Percentiles rank a stretch among this genome's conserved stretches.
These are phyloP conservation scores for Tuber borchii DNA, from an alignment of 495 filamentous ascomycete genomes.

Conservation along the genomic window DNA sequence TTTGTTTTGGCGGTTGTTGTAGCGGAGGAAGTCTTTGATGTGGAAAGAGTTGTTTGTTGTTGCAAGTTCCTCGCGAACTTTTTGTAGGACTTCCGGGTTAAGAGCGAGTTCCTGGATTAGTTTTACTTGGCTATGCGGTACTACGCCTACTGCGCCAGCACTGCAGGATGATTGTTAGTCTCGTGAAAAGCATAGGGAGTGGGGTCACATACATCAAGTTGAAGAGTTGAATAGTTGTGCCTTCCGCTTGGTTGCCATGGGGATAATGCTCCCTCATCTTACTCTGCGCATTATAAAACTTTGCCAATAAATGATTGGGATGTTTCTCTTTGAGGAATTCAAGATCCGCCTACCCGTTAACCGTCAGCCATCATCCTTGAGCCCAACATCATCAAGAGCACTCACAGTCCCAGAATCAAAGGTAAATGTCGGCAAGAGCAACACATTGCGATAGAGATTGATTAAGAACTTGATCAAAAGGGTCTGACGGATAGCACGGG, in stretches of 20 bases:
- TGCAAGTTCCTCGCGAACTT: conserved; percentile 30
- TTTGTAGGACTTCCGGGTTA: conserved; percentile 25
- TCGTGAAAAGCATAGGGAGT: not conserved
- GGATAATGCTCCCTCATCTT: conserved; percentile 32
- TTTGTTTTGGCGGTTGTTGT: conserved; percentile 17
- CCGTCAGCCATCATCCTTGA: not conserved
- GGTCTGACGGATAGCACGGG: conserved; percentile 29
- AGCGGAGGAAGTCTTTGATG: conserved; percentile 22
- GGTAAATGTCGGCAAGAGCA: not conserved
- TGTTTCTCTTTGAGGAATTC: conserved; percentile 21
- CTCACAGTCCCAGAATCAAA: not conserved
- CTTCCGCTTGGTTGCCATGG: conserved; percentile 23
- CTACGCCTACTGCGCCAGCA: conserved; percentile 31
- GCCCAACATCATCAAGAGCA: not conserved
- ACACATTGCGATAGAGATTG: conserved; percentile 26
- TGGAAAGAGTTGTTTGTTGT: conserved; percentile 14
- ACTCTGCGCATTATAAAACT: conserved; percentile 27
- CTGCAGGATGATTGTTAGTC: conserved; percentile 17
- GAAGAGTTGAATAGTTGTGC: conserved; percentile 36
- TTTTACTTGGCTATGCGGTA: conserved; percentile 17
- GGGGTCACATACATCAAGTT: conserved; percentile 28
- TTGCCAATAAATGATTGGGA: conserved; percentile 29
- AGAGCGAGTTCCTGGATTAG: conserved; percentile 18
- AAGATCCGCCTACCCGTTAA: conserved; percentile 20
- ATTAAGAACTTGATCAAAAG: conserved; percentile 31